Percentiles rank a stretch among this genome's conserved stretches.
These are phyloP conservation scores for Coemansia sp. DNA, from an alignment of 192 early-diverging fungal genomes.

Conservation along the genomic window DNA sequence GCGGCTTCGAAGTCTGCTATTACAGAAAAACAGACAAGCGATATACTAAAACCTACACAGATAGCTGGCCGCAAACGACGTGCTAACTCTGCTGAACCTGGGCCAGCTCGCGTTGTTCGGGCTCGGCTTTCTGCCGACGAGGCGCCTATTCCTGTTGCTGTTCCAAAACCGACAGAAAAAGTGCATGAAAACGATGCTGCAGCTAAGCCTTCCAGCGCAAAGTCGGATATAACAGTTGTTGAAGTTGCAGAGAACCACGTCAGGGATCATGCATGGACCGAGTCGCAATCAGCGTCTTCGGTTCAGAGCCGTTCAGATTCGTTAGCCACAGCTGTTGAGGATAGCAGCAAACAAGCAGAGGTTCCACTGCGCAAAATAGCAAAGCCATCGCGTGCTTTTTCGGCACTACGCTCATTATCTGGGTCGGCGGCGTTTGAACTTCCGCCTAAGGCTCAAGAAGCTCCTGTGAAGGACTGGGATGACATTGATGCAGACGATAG, in stretches of 20 bases:
- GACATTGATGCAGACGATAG: slow-evolving; percentile 78
- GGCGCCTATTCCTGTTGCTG: background rate
- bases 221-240: slow-evolving; percentile 15
- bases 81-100: slow-evolving; percentile 18
- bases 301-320: slow-evolving; percentile 29
- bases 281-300: slow-evolving; percentile 25
- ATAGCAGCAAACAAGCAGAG: background rate
- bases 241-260: slow-evolving; percentile 19
- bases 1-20: slow-evolving; percentile 4
- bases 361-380: slow-evolving; percentile 33
- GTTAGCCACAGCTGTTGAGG: slow-evolving; percentile 41
- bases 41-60: slow-evolving; percentile 11
- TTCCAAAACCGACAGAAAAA: slow-evolving; percentile 1
- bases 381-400: slow-evolving; percentile 41
- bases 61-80: slow-evolving; percentile 42
- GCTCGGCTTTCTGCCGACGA: slow-evolving; percentile 11
- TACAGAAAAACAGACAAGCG: slow-evolving; percentile 6
- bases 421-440: slow-evolving; percentile 19
- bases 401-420: slow-evolving; percentile 21
- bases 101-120: slow-evolving; percentile 23
- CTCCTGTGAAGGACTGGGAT: slow-evolving; percentile 56
- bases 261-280: slow-evolving; percentile 2
- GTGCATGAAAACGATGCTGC: background rate
- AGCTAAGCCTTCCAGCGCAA: slow-evolving; percentile 5
- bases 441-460: background rate